Evolutionary conservation across 106 monocot species (phyloP), one percentile per base, ranked within the genome.

Genomic region (Dendrobium catenatum): DNA sequence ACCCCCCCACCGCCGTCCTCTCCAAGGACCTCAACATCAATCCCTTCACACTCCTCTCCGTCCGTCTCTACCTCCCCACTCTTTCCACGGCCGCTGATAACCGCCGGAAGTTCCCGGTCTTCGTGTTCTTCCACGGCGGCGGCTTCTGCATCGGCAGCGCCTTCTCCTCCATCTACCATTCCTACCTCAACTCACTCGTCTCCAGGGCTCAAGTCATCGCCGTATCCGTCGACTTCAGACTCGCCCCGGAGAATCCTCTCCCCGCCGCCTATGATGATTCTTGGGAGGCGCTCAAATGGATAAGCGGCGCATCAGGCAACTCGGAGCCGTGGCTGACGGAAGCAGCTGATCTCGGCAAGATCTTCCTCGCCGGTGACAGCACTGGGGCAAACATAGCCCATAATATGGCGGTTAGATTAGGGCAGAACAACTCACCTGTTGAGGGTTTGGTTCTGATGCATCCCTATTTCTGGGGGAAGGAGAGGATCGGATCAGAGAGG

Each of bases 361-460:
- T 93, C 13, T 91, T 87, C 87, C 22, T 91, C 1, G 80, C 40
- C 40, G 93, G 93, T 0, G 90, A 86, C 24, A 89, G 89, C 55
- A 87, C 89, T 7, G 89, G 89, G 22, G 89, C 58, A 7, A 87
- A 84, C 56, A 79, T 87, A 1, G 78, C 78, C 3, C 82, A 87
- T 77, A 31, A 85, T 48, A 15, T 81, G 54, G 89, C 85, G 4
- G 27, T 84, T 59, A 66, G 74, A 19, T 68, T 82, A 6, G 66
- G 31, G 6, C 40, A 37, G 15, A 31, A 15, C 18, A n/a, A 74
- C 2, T 24, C 7, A 6, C 2, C 11, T 20, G n/a, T 29, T 7
- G 78, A 73, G 29, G 84, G 87, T 31, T 9, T 81, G 51, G 64
- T 78, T 11, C 9, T 81, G 59, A 51, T 84, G 33, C 84, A 87